Conservation (phyloP, 83 land plant species). For the Thuja plicata region DNA sequence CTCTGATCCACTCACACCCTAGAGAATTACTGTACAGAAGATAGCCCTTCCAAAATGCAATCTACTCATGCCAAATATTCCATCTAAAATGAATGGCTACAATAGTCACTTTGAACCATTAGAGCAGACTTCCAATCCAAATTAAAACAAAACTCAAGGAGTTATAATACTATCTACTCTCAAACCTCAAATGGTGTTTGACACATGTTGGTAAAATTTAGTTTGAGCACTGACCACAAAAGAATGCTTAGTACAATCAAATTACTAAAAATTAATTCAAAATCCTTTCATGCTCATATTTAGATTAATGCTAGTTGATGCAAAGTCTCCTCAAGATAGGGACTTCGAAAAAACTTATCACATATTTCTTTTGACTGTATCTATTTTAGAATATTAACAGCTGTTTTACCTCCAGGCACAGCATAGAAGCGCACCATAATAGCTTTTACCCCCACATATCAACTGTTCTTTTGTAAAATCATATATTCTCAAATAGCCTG, state of each 20-base stretch:
- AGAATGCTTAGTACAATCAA: background rate
- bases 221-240: background rate
- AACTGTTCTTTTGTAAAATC: slow-evolving; percentile 82
- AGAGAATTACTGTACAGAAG: background rate
- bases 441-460: slow-evolving; percentile 91
- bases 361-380: background rate
- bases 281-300: background rate
- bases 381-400: background rate
- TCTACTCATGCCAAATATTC: background rate
- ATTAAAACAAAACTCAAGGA: background rate
- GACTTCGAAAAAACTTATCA: background rate
- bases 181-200: background rate
- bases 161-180: background rate
- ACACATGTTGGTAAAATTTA: background rate
- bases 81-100: background rate
- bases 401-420: slow-evolving; percentile 87
- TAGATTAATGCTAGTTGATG: background rate
- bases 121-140: background rate
- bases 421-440: slow-evolving; percentile 93
- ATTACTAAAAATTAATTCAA: background rate
- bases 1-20: background rate
- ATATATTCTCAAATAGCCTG: slow-evolving; percentile 91
- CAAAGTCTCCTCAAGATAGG: background rate
- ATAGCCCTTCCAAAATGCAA: background rate
- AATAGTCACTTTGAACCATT: background rate